Evolutionary conservation across 768 basidiomycete genomes (phyloP).

Genomic region (Psilocybe subaeruginosa): DNA sequence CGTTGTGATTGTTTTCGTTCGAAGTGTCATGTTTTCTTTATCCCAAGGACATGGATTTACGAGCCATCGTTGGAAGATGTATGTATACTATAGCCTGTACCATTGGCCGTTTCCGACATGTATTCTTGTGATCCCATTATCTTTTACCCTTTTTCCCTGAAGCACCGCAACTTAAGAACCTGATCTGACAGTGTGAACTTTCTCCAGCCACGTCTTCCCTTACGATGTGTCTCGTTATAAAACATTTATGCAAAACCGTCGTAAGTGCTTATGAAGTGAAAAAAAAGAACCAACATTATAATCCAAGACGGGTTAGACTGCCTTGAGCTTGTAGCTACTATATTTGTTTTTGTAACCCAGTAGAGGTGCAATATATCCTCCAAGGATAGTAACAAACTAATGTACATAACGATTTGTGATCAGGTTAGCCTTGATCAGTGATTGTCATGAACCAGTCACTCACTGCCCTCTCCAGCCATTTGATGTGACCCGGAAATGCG

Average conservation of each 20-base stretch:
- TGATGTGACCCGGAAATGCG: constrained; percentile 28
- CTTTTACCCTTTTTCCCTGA: not conserved
- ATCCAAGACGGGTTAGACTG: not conserved
- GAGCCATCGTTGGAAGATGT: not conserved
- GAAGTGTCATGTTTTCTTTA: not conserved
- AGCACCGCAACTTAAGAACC: too few species aligned
- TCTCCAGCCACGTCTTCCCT: too few species aligned
- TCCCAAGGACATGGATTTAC: not conserved
- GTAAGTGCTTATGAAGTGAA: too few species aligned
- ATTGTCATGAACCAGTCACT: constrained; percentile 11
- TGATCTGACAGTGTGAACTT: too few species aligned
- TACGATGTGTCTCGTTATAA: too few species aligned
- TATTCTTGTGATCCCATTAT: not conserved
- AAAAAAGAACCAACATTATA: too few species aligned
- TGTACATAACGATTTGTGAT: not conserved
- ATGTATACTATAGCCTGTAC: not conserved
- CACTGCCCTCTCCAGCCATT: constrained; percentile 30
- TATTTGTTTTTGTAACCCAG: constrained; percentile 25
- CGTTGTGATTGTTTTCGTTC: not conserved
- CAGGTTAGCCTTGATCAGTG: not conserved
- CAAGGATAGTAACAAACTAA: constrained; percentile 20
- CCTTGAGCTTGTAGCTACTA: constrained; percentile 13
- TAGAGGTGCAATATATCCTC: constrained; percentile 27
- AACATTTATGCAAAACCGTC: too few species aligned
- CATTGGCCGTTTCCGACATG: not conserved